Percentiles rank a stretch among this genome's conserved stretches.
Evolutionary conservation across 176 grass and related monocot genomes (phyloP).

Genomic region (Eleusine coracana): DNA sequence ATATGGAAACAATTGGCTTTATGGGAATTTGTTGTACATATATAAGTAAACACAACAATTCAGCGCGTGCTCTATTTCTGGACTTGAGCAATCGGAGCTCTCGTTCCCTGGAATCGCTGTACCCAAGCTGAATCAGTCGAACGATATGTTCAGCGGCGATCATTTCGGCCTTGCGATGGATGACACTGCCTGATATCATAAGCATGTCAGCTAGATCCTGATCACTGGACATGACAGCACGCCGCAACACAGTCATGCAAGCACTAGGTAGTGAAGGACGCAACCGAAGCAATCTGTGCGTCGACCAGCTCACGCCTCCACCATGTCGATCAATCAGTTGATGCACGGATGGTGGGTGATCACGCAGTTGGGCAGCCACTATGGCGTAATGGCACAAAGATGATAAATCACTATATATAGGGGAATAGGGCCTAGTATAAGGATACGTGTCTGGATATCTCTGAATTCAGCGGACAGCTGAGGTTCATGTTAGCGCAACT

Average conservation of each 20-base stretch:
- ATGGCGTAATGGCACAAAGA: not conserved
- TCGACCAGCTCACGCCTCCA: slow-evolving; percentile 42
- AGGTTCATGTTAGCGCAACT: not conserved
- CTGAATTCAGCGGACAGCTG: not conserved
- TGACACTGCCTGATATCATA: slow-evolving; percentile 43
- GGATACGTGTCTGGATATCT: not conserved
- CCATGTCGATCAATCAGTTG: slow-evolving; percentile 7
- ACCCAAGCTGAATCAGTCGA: not conserved
- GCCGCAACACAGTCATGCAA: slow-evolving; percentile 6
- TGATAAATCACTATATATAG: not conserved
- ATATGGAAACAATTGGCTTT: not conserved
- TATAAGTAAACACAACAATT: not conserved
- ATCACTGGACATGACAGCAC: slow-evolving; percentile 4
- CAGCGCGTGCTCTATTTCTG: not conserved
- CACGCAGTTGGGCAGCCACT: slow-evolving; percentile 23
- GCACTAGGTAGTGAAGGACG: slow-evolving; percentile 20
- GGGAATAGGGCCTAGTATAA: not conserved
- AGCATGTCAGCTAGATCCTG: slow-evolving; percentile 6
- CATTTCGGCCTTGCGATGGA: not conserved
- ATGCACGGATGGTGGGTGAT: not conserved
- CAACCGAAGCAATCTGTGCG: slow-evolving; percentile 4
- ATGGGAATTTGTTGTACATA: not conserved
- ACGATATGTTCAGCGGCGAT: not conserved
- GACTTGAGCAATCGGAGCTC: not conserved
- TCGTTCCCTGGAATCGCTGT: not conserved